Percentiles rank a stretch among this genome's conserved stretches.
These are phyloP conservation scores for Epichloe scottii DNA, from an alignment of 2,329 filamentous ascomycete species.

Conservation along the genomic window DNA sequence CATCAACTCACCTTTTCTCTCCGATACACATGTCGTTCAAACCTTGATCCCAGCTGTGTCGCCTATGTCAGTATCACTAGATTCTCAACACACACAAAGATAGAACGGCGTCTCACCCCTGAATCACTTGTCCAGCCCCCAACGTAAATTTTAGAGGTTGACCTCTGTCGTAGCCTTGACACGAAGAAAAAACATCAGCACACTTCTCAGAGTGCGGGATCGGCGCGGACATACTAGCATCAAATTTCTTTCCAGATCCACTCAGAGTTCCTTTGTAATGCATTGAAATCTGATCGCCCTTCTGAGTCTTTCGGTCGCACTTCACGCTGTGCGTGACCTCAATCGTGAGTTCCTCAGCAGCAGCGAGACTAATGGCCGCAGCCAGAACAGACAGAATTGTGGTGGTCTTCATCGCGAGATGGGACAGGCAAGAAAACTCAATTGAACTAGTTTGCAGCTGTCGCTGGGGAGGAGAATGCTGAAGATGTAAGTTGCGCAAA, in stretches of 20 bases:
- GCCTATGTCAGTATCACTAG: constrained; percentile 9
- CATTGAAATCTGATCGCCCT: constrained; percentile 70
- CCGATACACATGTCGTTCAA: constrained; percentile 90
- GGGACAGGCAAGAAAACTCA: neutral
- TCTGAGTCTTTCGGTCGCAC: constrained; percentile 65
- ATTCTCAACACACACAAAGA: neutral
- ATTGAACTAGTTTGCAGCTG: too few species aligned
- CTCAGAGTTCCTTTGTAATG: constrained; percentile 81
- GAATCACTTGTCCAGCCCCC: constrained; percentile 74
- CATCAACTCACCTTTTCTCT: constrained; percentile 54
- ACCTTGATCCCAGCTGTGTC: constrained; percentile 70
- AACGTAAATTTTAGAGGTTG: constrained; percentile 67
- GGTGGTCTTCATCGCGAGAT: constrained; percentile 34
- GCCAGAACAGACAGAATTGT: constrained; percentile 38
- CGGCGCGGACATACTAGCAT: constrained; percentile 43
- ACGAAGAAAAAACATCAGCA: neutral
- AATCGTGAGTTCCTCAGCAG: constrained; percentile 57
- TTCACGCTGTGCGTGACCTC: constrained; percentile 62
- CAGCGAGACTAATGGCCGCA: constrained; percentile 37
- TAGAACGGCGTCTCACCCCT: constrained; percentile 45
- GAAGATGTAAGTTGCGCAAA: too few species aligned
- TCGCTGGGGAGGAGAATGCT: too few species aligned
- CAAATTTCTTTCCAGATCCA: constrained; percentile 65
- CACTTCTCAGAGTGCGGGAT: neutral
- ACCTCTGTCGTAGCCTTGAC: constrained; percentile 56